Conservation (phyloP, 2,329 filamentous ascomycete genomes). For the Bipolaris sorokiniana region DNA sequence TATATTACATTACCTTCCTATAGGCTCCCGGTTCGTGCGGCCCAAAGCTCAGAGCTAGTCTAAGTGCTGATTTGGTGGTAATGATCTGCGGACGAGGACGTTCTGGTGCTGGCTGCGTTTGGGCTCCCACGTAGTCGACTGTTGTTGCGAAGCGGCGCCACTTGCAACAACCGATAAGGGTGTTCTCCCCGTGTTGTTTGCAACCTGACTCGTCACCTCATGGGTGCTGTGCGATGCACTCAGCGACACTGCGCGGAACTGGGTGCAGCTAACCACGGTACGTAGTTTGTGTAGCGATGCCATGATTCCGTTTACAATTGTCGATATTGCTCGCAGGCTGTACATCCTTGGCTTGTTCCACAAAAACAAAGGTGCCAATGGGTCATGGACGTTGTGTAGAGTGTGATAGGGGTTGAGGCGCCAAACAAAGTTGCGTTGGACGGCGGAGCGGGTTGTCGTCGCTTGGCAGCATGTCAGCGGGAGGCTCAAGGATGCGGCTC, state of each 20-base stretch:
- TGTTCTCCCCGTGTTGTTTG: not conserved
- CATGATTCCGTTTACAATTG: constrained; percentile 13
- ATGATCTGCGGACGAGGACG: constrained; percentile 21
- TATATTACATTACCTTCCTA: constrained; percentile 31
- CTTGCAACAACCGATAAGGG: constrained; percentile 5
- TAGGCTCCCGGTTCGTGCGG: constrained; percentile 30
- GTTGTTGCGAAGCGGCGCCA: constrained; percentile 12
- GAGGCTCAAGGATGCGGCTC: constrained; percentile 17
- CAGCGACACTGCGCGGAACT: constrained; percentile 8
- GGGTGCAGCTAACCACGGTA: constrained; percentile 24
- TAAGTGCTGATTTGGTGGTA: constrained; percentile 25
- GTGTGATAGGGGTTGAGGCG: constrained; percentile 24
- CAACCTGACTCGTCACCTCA: constrained; percentile 7
- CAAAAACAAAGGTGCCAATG: constrained; percentile 13
- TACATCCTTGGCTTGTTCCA: constrained; percentile 19
- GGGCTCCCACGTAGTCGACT: constrained; percentile 17
- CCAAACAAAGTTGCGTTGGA: constrained; percentile 16
- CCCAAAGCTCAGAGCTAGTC: constrained; percentile 27
- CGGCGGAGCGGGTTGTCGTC: constrained; percentile 32
- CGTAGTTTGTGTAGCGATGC: constrained; percentile 15
- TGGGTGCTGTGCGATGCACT: constrained; percentile 21
- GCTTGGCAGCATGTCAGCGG: constrained; percentile 31
- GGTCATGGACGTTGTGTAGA: constrained; percentile 5
- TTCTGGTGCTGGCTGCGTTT: constrained; percentile 24
- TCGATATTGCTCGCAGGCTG: constrained; percentile 19